A percentile compares a stretch with the other conserved stretches of the same genome.
These are phyloP conservation scores for Ophiostoma australiae DNA, from an alignment of 2,329 filamentous ascomycete species.

Conservation along the genomic window DNA sequence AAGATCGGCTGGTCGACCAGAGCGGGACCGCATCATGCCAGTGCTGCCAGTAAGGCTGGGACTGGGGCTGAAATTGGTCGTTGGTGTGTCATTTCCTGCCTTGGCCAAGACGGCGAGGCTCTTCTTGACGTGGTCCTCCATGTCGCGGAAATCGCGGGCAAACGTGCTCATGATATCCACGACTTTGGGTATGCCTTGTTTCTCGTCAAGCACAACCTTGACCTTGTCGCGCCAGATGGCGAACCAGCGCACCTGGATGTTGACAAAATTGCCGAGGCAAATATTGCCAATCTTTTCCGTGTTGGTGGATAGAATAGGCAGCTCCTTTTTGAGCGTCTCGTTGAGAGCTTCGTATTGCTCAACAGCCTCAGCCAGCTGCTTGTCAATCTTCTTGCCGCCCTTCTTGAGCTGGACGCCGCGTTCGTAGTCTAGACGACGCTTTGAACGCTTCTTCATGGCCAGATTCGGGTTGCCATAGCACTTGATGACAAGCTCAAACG, in stretches of 20 bases:
- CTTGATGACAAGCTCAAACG: conserved; percentile 39
- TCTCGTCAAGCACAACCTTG: conserved; percentile 63
- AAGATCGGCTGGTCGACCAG: conserved; percentile 43
- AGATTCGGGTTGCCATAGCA: conserved; percentile 74
- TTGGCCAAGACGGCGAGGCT: conserved; percentile 76
- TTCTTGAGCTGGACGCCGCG: conserved; percentile 73
- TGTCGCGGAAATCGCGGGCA: conserved; percentile 69
- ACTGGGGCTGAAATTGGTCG: conserved; percentile 25
- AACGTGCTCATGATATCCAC: conserved; percentile 73
- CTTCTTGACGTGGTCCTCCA: conserved; percentile 62
- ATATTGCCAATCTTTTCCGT: conserved; percentile 81
- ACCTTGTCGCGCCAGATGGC: conserved; percentile 79
- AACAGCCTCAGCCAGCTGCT: conserved; percentile 75
- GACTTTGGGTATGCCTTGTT: conserved; percentile 57
- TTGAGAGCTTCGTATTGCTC: conserved; percentile 90
- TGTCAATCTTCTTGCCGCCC: conserved; percentile 77
- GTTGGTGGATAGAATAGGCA: conserved; percentile 74
- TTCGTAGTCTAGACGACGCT: conserved; percentile 85
- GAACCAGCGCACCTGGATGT: conserved; percentile 80
- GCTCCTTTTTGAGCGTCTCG: conserved; percentile 85
- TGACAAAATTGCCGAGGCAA: conserved; percentile 76
- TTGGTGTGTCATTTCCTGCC: conserved; percentile 51
- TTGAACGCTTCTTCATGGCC: conserved; percentile 90
- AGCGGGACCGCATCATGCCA: conserved; percentile 43
- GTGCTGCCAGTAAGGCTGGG: conserved; percentile 17